phyloP scores from a whole-genome alignment of 192 early-diverging fungal genomes.

The Haplosporangium gracile region DNA sequence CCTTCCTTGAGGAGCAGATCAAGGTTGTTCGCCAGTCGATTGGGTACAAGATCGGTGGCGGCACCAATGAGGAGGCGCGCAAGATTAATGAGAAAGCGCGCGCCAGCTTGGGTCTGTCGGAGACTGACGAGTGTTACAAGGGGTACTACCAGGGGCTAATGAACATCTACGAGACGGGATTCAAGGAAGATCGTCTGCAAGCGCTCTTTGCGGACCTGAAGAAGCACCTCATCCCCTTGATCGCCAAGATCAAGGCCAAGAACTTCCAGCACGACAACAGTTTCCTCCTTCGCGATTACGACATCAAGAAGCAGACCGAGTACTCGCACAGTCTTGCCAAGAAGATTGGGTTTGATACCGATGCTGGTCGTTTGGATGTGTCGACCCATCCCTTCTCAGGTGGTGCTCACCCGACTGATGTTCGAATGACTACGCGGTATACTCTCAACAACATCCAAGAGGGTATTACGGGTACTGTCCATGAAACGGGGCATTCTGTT shows the following conservation, averaged over 20 bases:
- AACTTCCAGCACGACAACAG: constrained; percentile 52
- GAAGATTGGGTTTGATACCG: constrained; percentile 58
- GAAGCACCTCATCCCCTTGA: constrained; percentile 52
- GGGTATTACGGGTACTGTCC: constrained; percentile 50
- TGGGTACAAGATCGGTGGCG: constrained; percentile 28
- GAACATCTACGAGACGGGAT: constrained; percentile 50
- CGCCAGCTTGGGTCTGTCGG: constrained; percentile 27
- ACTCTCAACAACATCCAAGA: constrained; percentile 31
- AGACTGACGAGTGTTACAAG: constrained; percentile 44
- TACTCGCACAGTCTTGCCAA: constrained; percentile 42
- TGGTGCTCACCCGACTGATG: constrained; percentile 44
- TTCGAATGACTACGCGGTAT: constrained; percentile 61
- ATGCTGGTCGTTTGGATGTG: constrained; percentile 54
- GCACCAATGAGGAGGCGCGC: constrained; percentile 44
- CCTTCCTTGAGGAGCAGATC: constrained; percentile 49
- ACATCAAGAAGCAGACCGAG: constrained; percentile 54
- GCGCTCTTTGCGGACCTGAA: constrained; percentile 50
- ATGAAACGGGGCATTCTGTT: constrained; percentile 59
- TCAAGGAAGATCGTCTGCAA: constrained; percentile 52
- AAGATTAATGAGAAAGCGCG: constrained; percentile 54
- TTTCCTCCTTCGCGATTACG: constrained; percentile 32
- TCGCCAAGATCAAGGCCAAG: constrained; percentile 56
- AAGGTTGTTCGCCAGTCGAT: constrained; percentile 35
- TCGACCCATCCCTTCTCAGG: constrained; percentile 58
- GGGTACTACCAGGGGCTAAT: constrained; percentile 56